Base-by-base conservation (phyloP, 345 rosid species). In the Alliaria petiolata region DNA sequence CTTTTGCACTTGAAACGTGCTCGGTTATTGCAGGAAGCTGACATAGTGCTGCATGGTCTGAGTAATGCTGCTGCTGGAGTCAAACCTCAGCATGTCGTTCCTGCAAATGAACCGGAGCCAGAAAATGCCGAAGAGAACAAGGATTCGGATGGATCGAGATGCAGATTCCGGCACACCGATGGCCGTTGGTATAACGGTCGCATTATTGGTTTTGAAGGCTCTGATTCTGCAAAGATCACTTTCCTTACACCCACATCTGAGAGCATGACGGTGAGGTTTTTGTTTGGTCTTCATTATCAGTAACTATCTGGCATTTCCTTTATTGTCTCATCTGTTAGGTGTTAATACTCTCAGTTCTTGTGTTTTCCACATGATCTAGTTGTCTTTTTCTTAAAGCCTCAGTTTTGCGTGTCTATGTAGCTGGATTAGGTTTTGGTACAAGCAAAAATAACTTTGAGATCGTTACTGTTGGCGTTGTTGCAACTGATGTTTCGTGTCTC, bases 151-250 rank as follows among this genome's bases (percentile, higher is more conserved):
- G 95, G 93, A 45, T 86, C 95, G 11, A 89, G 81, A 74, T 95
- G 97, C 52, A 85, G 96, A 46, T 91, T 95, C 55, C 81, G 88
- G 11, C 71, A 85, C 58, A 78, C 47, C 6, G 80, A 95, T 80
- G 99, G 99, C 2, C 96, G 89, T 17, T 91, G 99, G 99, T 95
- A 95, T 75, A 80, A 88, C 65, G 99, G 96, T 80, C 86, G 81
- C 39, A 71, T 91, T 78, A 74, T 91, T 67, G 86, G 75, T 26
- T 67, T 85, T 74, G 84, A 81, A 53, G 85, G 81, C 19, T 78
- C 86, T 44, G 74, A 65, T 73, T 76, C 78, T 47, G 93, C 89
- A 3, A 95, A 84, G 87, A 75, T 95, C 51, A 72, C 93, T 79
- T 91, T 91, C 81, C 95, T 95, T 68, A 78, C 83, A 1, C 99